Percentiles rank a stretch among this genome's conserved stretches.
These are phyloP conservation scores for Venturia effusa DNA, from an alignment of 2,329 filamentous ascomycete species.

Conservation along the genomic window DNA sequence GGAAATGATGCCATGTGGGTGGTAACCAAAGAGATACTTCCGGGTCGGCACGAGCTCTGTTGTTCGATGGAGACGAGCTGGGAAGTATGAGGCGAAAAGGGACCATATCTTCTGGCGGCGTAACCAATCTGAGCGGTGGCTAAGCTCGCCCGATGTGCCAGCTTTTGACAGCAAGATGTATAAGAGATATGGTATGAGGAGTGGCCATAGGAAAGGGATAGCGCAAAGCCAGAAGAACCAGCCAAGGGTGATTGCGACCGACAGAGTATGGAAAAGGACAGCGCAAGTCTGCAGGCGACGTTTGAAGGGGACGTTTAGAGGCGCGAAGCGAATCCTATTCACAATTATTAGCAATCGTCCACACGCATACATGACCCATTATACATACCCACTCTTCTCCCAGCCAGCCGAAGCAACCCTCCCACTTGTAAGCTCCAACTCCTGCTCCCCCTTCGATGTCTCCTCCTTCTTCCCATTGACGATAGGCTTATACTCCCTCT, in stretches of 20 bases:
- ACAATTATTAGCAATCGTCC: constrained; percentile 2
- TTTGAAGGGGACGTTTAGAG: constrained; percentile 56
- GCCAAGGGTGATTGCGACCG: constrained; percentile 45
- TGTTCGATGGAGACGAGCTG: constrained; percentile 77
- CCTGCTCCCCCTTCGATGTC: constrained; percentile 16
- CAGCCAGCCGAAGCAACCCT: constrained; percentile 43
- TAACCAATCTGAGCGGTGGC: constrained; percentile 62
- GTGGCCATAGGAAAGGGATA: constrained; percentile 84
- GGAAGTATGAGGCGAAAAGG: constrained; percentile 87
- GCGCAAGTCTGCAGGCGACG: constrained; percentile 39
- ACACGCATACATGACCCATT: constrained; percentile 5
- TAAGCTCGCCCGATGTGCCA: constrained; percentile 62
- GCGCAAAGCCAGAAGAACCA: constrained; percentile 85
- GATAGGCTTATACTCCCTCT: constrained; percentile 16
- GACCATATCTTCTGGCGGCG: constrained; percentile 70
- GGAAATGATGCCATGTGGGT: constrained; percentile 94
- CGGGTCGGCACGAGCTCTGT: constrained; percentile 65
- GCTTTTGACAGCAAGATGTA: constrained; percentile 74
- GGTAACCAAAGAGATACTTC: constrained; percentile 96
- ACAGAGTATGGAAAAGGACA: constrained; percentile 39
- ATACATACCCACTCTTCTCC: constrained; percentile 35
- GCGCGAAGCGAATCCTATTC: constrained; percentile 68
- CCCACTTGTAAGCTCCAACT: constrained; percentile 38
- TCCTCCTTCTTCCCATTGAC: constrained; percentile 11
- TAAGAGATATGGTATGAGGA: constrained; percentile 65